Evolutionary conservation across 2,329 filamentous ascomycete species (phyloP).

Genomic region (Arthrobotrys entomopaga): DNA sequence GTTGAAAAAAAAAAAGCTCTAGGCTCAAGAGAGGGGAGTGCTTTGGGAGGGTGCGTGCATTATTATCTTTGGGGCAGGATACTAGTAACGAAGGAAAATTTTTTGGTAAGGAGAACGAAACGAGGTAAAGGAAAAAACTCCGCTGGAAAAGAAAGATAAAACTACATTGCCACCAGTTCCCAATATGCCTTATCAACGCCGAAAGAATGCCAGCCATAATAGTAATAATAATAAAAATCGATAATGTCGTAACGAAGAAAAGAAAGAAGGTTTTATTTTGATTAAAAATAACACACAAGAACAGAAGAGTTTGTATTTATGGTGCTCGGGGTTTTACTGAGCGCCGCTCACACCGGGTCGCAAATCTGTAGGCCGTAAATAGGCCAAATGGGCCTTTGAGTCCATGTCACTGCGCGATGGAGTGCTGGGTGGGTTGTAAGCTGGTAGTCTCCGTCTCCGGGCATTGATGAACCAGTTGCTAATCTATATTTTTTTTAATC

Average conservation of each 20-base stretch:
- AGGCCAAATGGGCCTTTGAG: slow-evolving; percentile 45
- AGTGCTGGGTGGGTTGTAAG: slow-evolving; percentile 34
- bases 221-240: slow-evolving; percentile 7
- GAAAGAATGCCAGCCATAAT: slow-evolving; percentile 44
- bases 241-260: slow-evolving; percentile 40
- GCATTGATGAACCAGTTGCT: slow-evolving; percentile 87
- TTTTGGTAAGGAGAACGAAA: slow-evolving; percentile 21
- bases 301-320: slow-evolving; percentile 5
- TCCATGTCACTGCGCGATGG: slow-evolving; percentile 39
- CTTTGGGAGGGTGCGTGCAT: slow-evolving; percentile 12
- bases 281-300: slow-evolving; percentile 16
- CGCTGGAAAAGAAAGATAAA: slow-evolving; percentile 37
- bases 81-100: slow-evolving; percentile 3
- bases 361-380: slow-evolving; percentile 45
- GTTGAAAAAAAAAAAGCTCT: slow-evolving; percentile 5
- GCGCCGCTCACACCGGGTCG: slow-evolving; percentile 44
- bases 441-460: slow-evolving; percentile 72
- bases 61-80: slow-evolving; percentile 18
- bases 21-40: slow-evolving; percentile 17
- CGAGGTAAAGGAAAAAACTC: slow-evolving; percentile 18
- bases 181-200: slow-evolving; percentile 49
- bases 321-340: slow-evolving; percentile 24
- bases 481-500: slow-evolving; percentile 64
- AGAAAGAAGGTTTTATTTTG: slow-evolving; percentile 15
- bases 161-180: slow-evolving; percentile 40